phyloP scores from a whole-genome alignment of 768 basidiomycete species.

The Crepidotus variabilis region DNA sequence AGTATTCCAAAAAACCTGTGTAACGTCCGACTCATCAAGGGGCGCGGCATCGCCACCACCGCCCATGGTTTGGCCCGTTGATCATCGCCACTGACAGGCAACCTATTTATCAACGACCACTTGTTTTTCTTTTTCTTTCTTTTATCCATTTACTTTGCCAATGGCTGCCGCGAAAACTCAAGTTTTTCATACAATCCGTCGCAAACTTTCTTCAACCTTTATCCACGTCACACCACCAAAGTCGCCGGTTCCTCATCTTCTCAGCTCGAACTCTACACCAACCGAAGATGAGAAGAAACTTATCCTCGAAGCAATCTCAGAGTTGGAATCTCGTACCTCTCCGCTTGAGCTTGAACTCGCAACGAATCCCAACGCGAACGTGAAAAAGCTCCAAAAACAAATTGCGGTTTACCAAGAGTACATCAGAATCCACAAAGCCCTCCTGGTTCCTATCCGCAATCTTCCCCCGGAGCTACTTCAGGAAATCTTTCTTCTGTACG shows the following conservation, averaged over 20 bases:
- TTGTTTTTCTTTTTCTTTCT: background rate
- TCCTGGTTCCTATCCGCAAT: constrained; percentile 6
- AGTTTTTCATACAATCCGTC: background rate
- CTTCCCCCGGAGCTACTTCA: constrained; percentile 11
- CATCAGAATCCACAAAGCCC: constrained; percentile 1
- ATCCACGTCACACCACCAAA: background rate
- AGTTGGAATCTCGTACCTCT: background rate
- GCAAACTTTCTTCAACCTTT: background rate
- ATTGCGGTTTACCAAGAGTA: constrained; percentile 2
- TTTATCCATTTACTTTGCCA: background rate
- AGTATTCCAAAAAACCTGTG: too few relatives aligned
- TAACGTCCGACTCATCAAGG: too few relatives aligned
- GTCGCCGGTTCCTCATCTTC: constrained; percentile 5
- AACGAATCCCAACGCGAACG: background rate
- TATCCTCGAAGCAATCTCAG: background rate
- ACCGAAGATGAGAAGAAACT: constrained; percentile 7
- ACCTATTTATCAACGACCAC: background rate
- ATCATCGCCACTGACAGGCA: background rate
- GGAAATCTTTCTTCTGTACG: constrained; percentile 9
- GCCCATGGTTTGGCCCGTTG: background rate
- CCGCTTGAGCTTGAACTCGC: background rate
- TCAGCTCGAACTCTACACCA: constrained; percentile 3
- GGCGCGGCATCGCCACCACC: background rate
- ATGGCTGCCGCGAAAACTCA: background rate
- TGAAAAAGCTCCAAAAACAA: background rate